Conservation (phyloP, 2,329 filamentous ascomycete species). For the Botryotinia calthae region DNA sequence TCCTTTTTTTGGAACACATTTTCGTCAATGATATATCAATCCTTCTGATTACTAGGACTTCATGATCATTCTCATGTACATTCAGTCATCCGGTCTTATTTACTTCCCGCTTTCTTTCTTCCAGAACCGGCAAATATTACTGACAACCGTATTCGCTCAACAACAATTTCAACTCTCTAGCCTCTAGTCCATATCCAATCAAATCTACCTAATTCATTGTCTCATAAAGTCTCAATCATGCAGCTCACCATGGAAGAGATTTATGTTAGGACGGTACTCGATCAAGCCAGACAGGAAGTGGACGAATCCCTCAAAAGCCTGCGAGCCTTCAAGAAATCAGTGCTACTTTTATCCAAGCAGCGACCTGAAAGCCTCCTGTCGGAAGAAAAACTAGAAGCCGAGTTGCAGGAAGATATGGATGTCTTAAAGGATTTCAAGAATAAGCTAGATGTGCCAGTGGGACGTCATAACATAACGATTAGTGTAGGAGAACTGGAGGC, state of each 20-base stretch:
- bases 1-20: not conserved
- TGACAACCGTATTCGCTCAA: not conserved
- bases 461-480: not conserved
- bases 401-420: not conserved
- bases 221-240: not conserved
- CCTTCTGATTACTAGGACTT: not conserved
- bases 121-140: not conserved
- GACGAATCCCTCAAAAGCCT: not conserved
- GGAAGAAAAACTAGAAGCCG: not conserved
- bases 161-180: not conserved
- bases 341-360: not conserved
- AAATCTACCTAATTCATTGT: not conserved
- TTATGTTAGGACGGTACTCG: not conserved
- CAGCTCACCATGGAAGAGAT: not conserved
- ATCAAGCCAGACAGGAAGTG: not conserved
- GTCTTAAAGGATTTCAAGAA: not conserved
- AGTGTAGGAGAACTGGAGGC: not conserved
- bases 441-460: not conserved
- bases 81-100: too few species aligned
- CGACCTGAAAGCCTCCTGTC: rapidly evolving
- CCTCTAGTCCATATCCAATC: not conserved
- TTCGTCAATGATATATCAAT: not conserved
- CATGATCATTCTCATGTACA: not conserved
- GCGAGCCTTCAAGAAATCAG: not conserved
- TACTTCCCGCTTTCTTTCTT: not conserved